Base-by-base conservation (phyloP, 345 rosid genomes). In the Hypericum perforatum region DNA sequence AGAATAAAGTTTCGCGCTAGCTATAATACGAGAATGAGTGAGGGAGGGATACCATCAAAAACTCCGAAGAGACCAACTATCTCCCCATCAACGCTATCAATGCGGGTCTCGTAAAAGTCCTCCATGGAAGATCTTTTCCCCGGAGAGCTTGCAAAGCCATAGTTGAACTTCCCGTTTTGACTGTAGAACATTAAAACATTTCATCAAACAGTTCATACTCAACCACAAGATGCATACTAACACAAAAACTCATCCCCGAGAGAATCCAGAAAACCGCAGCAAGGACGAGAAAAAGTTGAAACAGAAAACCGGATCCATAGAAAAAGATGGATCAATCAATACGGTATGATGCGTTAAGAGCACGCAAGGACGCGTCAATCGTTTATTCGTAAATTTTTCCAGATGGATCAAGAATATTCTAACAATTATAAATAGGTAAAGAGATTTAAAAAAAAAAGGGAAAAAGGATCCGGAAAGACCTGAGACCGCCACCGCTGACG, bases 121-220 rank as follows among this genome's bases (percentile, higher is more conserved):
- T 78, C 81, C 87, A 81, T 81, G 11, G 87, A 75, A 52, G 81
- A 55, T 41, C 87, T 73, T 69, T 78, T 81, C 4, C 83, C 87
- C 59, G 70, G 69, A 64, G 70, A 76, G 61, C 73, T 81, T 54
- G 81, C 70, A 64, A 78, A 76, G 46, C 87, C 87, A 70, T 74
- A 78, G 64, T 78, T 75, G 59, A 46, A 46, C 14, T 46, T 46
- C 32, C 32, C 32, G 32, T 22, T 22, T 22, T 22, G 32, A 22
- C 32, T 22, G 32, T 22, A 22, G 32, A 1, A 22, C 32, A 22
- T 22, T 22, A 22, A 4, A 22, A 22, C 32, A 22, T 22, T 22
- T 22, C 32, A 22, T 22, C 32, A 22, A 22, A 22, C 32, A 22
- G 32, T 22, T 22, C 32, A 22, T 22, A 22, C 32, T 22, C 32